These are phyloP conservation scores for Pseudogymnoascus sp. DNA, from an alignment of 2,329 filamentous ascomycete species.

Conservation along the genomic window DNA sequence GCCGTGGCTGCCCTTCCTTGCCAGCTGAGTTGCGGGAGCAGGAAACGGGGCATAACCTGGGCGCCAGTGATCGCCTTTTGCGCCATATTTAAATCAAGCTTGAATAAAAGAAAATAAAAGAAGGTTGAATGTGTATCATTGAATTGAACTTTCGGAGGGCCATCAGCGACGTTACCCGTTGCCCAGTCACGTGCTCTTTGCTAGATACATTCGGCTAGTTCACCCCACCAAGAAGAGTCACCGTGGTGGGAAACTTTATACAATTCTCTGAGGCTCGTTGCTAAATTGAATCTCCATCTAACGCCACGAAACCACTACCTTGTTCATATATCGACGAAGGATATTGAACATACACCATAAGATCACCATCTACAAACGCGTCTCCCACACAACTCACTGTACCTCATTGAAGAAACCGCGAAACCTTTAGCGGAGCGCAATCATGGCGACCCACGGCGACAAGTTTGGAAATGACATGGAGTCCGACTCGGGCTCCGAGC, in stretches of 20 bases:
- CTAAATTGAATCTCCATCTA: not conserved
- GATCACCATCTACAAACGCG: not conserved
- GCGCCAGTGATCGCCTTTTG: slow-evolving; percentile 19
- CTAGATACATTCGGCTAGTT: slow-evolving; percentile 8
- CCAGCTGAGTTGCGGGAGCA: slow-evolving; percentile 29
- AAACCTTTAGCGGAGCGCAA: slow-evolving; percentile 17
- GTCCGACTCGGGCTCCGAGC: slow-evolving; percentile 56
- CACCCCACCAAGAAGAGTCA: slow-evolving; percentile 12
- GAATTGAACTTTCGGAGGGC: not conserved
- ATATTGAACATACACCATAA: slow-evolving; percentile 5
- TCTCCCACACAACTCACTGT: not conserved
- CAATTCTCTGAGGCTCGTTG: slow-evolving; percentile 11
- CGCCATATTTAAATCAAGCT: slow-evolving; percentile 21
- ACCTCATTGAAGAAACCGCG: not conserved
- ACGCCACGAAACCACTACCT: slow-evolving; percentile 2
- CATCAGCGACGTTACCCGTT: slow-evolving; percentile 5
- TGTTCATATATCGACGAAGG: slow-evolving; percentile 8
- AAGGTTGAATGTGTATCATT: not conserved
- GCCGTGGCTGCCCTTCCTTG: slow-evolving; percentile 19
- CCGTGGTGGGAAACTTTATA: slow-evolving; percentile 11
- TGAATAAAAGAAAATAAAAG: slow-evolving; percentile 9
- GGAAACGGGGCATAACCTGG: slow-evolving; percentile 25
- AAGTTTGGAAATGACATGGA: slow-evolving; percentile 65
- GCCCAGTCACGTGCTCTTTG: not conserved
- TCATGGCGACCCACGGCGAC: slow-evolving; percentile 41